Conservation (phyloP, 441 rosid genomes). For the Adansonia grandidieri region DNA sequence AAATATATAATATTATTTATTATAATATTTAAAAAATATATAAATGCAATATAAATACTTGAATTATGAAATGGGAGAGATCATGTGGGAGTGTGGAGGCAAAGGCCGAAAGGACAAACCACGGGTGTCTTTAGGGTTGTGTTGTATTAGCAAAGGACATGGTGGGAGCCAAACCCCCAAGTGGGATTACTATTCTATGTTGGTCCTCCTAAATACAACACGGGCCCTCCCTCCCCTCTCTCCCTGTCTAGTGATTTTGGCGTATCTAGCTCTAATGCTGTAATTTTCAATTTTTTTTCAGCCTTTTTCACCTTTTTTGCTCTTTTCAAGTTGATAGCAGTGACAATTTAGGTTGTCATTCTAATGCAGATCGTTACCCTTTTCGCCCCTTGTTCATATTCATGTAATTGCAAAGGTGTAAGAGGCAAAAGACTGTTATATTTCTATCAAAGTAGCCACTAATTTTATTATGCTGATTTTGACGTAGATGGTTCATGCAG, state of each 20-base stretch:
- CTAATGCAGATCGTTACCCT: neutral
- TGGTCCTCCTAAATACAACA: slow-evolving; percentile 61
- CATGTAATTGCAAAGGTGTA: neutral
- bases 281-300: too few species aligned
- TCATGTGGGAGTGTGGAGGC: slow-evolving; percentile 42
- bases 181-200: slow-evolving; percentile 46
- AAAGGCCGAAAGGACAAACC: slow-evolving; percentile 34
- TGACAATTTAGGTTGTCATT: neutral
- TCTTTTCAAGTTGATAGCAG: neutral
- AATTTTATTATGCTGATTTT: too few species aligned
- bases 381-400: neutral
- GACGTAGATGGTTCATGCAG: too few species aligned
- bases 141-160: slow-evolving; percentile 44
- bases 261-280: neutral
- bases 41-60: too few species aligned
- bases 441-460: neutral
- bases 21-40: too few species aligned
- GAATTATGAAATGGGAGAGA: too few species aligned
- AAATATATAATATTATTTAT: too few species aligned
- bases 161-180: slow-evolving; percentile 68
- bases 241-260: neutral
- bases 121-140: slow-evolving; percentile 58
- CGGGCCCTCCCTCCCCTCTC: slow-evolving; percentile 47
- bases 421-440: neutral
- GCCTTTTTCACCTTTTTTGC: neutral